Conservation (phyloP, 208 protist genomes). For the Wallacemonas sp. region DNA sequence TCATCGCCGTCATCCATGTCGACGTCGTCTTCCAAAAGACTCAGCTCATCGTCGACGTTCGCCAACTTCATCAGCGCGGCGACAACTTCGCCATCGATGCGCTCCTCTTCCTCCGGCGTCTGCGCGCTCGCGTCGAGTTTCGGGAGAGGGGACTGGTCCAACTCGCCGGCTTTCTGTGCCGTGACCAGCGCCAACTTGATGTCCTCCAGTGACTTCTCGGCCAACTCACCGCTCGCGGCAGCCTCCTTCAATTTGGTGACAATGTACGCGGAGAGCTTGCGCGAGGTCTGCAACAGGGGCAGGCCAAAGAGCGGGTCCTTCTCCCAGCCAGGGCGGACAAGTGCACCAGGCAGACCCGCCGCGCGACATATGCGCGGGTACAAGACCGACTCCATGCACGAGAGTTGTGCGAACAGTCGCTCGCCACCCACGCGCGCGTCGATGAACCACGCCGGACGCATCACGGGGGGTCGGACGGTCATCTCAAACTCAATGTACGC, state of each 20-base stretch:
- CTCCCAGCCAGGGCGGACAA: constrained; percentile 52
- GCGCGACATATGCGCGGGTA: constrained; percentile 43
- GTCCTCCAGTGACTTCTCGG: neutral
- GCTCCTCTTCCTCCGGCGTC: neutral
- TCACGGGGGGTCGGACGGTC: constrained; percentile 21
- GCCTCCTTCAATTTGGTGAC: neutral
- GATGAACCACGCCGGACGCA: constrained; percentile 19
- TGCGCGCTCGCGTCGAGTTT: neutral
- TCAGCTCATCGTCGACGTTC: neutral
- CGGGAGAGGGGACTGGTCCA: neutral
- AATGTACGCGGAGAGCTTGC: constrained; percentile 32
- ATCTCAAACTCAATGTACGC: constrained; percentile 45
- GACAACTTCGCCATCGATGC: constrained; percentile 1
- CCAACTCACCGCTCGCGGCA: constrained; percentile 12
- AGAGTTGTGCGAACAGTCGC: constrained; percentile 33
- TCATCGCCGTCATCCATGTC: neutral
- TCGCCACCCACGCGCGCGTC: constrained; percentile 11
- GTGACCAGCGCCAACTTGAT: neutral
- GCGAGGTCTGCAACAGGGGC: constrained; percentile 43
- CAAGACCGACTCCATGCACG: constrained; percentile 29
- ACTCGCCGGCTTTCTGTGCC: neutral
- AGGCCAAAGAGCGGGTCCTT: constrained; percentile 47
- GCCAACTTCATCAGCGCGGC: neutral
- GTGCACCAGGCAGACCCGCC: constrained; percentile 40
- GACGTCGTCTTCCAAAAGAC: neutral